Conservation (phyloP, 345 rosid genomes). For the Syzygium aqueum region DNA sequence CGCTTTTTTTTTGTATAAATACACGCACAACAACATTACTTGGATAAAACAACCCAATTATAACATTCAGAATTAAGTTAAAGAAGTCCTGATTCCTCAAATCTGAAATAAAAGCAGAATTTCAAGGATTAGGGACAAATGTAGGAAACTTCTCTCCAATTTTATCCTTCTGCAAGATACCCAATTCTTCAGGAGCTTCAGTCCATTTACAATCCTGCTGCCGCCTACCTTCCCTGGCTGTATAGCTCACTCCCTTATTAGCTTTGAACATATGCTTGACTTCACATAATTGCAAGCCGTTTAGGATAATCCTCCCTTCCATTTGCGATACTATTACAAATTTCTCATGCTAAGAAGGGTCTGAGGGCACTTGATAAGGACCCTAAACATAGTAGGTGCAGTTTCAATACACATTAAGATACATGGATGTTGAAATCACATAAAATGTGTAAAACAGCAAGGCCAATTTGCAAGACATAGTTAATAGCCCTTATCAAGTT, state of each 20-base stretch:
- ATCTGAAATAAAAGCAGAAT: neutral
- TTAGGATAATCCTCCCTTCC: neutral
- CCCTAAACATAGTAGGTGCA: neutral
- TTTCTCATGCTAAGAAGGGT: neutral
- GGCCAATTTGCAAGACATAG: neutral
- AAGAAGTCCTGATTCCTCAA: neutral
- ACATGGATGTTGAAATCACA: neutral
- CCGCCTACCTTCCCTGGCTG: neutral
- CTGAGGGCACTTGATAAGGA: neutral
- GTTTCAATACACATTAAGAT: neutral
- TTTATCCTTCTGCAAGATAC: neutral
- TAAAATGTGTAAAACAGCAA: neutral
- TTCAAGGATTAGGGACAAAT: neutral
- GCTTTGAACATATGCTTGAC: neutral
- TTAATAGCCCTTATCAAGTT: neutral
- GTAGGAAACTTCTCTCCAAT: neutral
- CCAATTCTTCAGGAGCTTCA: neutral
- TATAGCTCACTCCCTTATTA: neutral
- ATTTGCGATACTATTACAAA: neutral
- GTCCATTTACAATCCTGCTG: neutral
- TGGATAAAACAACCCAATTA: neutral
- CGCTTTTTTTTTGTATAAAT: neutral
- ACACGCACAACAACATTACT: neutral
- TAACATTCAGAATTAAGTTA: neutral
- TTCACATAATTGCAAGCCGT: neutral